Evolutionary conservation across 495 filamentous ascomycete genomes (phyloP), one percentile per base, ranked within the genome.

Genomic region (Stereocaulon alpinum): DNA sequence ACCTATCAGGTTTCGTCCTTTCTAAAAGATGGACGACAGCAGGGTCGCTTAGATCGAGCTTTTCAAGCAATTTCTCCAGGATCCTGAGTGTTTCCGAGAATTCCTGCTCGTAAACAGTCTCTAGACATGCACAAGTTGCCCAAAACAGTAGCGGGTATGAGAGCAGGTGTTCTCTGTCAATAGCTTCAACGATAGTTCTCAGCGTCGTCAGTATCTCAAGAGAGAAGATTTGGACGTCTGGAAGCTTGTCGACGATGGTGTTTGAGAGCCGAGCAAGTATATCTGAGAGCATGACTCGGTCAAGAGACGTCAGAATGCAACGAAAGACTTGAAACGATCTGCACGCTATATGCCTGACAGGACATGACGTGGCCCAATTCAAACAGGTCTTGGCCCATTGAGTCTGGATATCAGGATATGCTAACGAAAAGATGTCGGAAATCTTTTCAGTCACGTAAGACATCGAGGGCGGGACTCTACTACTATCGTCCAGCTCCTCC

Each of bases 311-410:
- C 40, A 92, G 82, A 55, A 96, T 89, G 68, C 91, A 96, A 12
- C 93, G 81, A 76, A 96, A 99, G 1, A 97, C 86, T 70, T 99
- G 94, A 71, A 99, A 96, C 7, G 94, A 97, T 45, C 93, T 82
- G 67, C 93, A 99, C 2, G 93, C 93, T 41, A 97, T 74, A 74
- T 99, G 93, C 34, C 89, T 79, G n/a, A 97, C 94, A 0, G 93
- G 88, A 67, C 94, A 99, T 6, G 89, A 93, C 0, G 93, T 96
- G 32, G 94, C 93, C 93, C 93, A 99, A 55, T 84, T 87, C 60
- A 99, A 75, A 0, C 91, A 88, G 58, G 92, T 79, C 66, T 87
- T 89, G 24, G 85, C 88, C 91, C 92, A 96, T 42, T 90, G 80
- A 43, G 94, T 89, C 58, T 89, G 86, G 57, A 97, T 83, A 6